Evolutionary conservation across 768 basidiomycete genomes (phyloP).

Genomic region (Clitopilus hobsonii): DNA sequence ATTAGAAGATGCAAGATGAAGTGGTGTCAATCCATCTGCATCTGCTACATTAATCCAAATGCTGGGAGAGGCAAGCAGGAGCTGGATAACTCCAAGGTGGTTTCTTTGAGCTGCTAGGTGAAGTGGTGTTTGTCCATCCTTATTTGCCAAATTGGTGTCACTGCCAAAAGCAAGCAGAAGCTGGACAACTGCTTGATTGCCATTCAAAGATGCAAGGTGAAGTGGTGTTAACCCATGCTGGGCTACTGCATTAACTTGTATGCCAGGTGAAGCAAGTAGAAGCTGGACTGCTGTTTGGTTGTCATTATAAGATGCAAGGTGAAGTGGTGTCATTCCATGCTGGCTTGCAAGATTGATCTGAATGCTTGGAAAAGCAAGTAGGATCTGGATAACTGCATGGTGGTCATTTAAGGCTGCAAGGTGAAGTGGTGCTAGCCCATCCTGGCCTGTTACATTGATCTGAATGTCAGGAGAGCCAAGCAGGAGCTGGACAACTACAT

Average conservation of each 20-base stretch:
- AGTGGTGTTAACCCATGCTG: neutral
- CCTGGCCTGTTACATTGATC: too few species aligned
- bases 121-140: neutral
- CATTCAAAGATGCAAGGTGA: neutral
- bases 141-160: neutral
- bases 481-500: too few species aligned
- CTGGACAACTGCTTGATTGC: neutral
- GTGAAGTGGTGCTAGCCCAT: too few species aligned
- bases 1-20: neutral
- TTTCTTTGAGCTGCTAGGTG: neutral
- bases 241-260: neutral
- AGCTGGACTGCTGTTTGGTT: neutral
- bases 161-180: neutral
- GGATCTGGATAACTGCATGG: neutral
- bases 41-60: neutral
- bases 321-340: neutral
- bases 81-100: neutral
- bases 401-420: neutral
- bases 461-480: too few species aligned
- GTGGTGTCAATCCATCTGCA: neutral
- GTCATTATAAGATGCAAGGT: neutral
- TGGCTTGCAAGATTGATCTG: neutral
- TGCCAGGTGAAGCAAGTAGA: neutral
- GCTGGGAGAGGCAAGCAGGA: neutral
- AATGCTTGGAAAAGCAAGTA: neutral